Conservation (phyloP, 73 alveolate species). For the Paramecium pentaurelia region DNA sequence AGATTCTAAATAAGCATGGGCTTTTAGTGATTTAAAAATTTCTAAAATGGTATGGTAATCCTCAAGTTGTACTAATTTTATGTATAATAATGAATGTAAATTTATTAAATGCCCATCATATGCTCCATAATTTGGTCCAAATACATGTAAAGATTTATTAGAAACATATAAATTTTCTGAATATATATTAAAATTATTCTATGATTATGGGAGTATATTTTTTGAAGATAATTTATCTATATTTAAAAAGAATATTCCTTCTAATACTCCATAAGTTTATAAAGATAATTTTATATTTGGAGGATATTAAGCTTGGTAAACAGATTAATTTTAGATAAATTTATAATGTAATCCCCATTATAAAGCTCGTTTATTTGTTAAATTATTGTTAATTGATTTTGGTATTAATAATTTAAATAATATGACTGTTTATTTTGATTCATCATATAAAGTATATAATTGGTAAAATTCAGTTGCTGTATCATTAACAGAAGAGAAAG, state of each 20-base stretch:
- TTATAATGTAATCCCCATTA: background rate
- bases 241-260: background rate
- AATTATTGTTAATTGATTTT: background rate
- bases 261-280: background rate
- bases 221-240: background rate
- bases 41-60: background rate
- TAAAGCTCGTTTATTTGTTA: background rate
- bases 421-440: background rate
- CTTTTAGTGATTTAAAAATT: background rate
- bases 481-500: background rate
- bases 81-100: background rate
- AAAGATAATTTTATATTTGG: background rate
- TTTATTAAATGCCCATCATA: background rate
- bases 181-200: background rate
- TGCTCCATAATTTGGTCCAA: background rate
- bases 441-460: background rate
- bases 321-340: background rate
- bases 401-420: background rate
- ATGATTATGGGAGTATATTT: background rate
- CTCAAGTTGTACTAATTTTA: background rate
- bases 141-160: background rate
- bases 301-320: background rate
- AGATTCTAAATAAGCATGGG: background rate
- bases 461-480: background rate
- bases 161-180: background rate